Evolutionary conservation across 306 rosid genomes (phyloP).

Genomic region (Phaseolus lunatus): DNA sequence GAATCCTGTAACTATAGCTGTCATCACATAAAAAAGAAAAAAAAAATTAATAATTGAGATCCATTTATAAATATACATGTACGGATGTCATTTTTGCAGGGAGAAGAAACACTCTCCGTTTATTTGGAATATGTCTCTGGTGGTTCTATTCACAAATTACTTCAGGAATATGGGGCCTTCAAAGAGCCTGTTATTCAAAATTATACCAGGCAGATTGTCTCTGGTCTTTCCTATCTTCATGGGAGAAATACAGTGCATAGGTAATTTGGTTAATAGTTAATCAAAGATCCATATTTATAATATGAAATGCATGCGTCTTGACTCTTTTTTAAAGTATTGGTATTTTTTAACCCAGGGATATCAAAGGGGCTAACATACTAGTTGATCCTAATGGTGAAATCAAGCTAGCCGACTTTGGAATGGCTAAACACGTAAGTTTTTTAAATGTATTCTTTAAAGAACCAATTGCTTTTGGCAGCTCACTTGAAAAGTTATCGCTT

Average conservation of each 20-base stretch:
- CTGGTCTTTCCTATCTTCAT: constrained; percentile 96
- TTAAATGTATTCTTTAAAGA: constrained; percentile 34
- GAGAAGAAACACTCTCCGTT: constrained; percentile 89
- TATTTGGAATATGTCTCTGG: constrained; percentile 96
- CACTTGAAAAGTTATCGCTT: constrained; percentile 33
- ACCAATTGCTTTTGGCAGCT: constrained; percentile 35
- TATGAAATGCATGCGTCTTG: not conserved
- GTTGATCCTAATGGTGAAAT: constrained; percentile 96
- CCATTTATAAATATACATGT: constrained; percentile 29
- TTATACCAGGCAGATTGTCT: constrained; percentile 88
- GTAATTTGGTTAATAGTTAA: constrained; percentile 51
- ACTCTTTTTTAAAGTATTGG: constrained; percentile 20
- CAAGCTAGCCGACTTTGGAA: constrained; percentile 98
- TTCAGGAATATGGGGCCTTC: constrained; percentile 91
- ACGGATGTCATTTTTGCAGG: constrained; percentile 58
- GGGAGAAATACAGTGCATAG: constrained; percentile 95
- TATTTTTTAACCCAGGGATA: constrained; percentile 74
- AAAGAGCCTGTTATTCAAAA: constrained; percentile 93
- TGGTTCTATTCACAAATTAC: constrained; percentile 94
- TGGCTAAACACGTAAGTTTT: constrained; percentile 89
- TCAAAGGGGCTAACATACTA: constrained; percentile 97
- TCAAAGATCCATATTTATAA: constrained; percentile 13
- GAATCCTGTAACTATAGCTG: not conserved
- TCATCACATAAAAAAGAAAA: constrained; percentile 5
- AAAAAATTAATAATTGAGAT: constrained; percentile 9